Evolutionary conservation across 31 red algal species (phyloP), one percentile per base, ranked within the genome.

Genomic region (Bonnemaisonia californica): DNA sequence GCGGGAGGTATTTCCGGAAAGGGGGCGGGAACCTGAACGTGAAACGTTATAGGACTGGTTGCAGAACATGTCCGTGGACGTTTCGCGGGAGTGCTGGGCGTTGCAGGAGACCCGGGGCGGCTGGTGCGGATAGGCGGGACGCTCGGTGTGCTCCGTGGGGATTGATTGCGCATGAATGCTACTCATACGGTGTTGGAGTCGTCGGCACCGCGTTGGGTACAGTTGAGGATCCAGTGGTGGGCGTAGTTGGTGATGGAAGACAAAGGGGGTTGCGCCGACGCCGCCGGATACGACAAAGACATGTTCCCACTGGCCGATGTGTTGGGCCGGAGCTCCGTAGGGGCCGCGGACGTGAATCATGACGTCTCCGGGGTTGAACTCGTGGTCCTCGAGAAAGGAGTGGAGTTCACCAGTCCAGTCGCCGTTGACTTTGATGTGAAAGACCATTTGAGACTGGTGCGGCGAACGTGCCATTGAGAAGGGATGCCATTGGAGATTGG

Each of bases 381-480:
- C 57, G 8, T 62, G 32, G 21, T 83, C 59, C 54, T 76, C 63
- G 67, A 88, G 80, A 23, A 88, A 60, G 1, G 41, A 67, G 69
- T 84, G 87, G 21, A 91, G 76, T 26, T 80, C 73, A 21, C 63
- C 58, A 29, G 89, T 88, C 88, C 88, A 96, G 61, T 96, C 93
- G 33, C 88, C 93, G 36, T 73, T 79, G 42, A 83, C 78, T 58
- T 92, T 96, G 77, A 91, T 89, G 85, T 78, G 85, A 69, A 91
- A 89, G 51, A 74, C 60, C 68, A 96, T 84, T 59, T 92, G 76
- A 48, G 55, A 68, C 54, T 92, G 83, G 65, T 96, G 87, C 16
- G 93, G 93, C 42, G 82, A 86, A 37, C 77, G 83, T 32, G 93
- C 88, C 45, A 96, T 96, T 26, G 93, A 89, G 61, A 96, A 86